These are phyloP conservation scores for Sporobolomyces phaffii DNA, from an alignment of 768 basidiomycete genomes.

Conservation along the genomic window DNA sequence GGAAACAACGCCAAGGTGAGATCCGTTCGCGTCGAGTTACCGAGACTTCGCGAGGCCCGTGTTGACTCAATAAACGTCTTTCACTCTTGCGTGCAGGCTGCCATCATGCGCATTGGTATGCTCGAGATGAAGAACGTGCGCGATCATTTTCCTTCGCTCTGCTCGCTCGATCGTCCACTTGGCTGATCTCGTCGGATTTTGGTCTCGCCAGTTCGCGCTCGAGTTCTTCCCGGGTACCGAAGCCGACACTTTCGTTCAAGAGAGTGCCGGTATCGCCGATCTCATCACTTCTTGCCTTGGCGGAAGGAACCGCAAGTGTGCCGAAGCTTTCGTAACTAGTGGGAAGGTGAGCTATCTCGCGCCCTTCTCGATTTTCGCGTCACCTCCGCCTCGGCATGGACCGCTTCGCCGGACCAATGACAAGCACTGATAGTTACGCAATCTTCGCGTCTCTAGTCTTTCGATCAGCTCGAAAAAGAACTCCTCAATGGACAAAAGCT, in stretches of 20 bases:
- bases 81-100: slow-evolving; percentile 43
- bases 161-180: too few relatives aligned
- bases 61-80: neutral
- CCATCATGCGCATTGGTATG: slow-evolving; percentile 52
- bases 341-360: slow-evolving; percentile 46
- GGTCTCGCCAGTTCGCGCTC: slow-evolving; percentile 39
- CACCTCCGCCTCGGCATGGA: too few relatives aligned
- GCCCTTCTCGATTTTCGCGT: neutral
- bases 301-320: slow-evolving; percentile 46
- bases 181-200: too few relatives aligned
- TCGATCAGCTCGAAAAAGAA: slow-evolving; percentile 49
- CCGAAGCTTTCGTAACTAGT: slow-evolving; percentile 49
- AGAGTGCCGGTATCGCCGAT: slow-evolving; percentile 51
- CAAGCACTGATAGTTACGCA: too few relatives aligned
- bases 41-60: too few relatives aligned
- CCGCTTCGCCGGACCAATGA: too few relatives aligned
- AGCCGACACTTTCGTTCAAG: slow-evolving; percentile 50
- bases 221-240: slow-evolving; percentile 51
- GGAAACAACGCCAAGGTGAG: slow-evolving; percentile 49
- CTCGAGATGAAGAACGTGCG: slow-evolving; percentile 50
- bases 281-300: slow-evolving; percentile 51
- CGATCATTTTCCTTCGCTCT: slow-evolving; percentile 35
- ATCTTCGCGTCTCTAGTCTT: slow-evolving; percentile 42
- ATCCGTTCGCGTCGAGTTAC: slow-evolving; percentile 5
- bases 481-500: slow-evolving; percentile 52